A percentile compares a stretch with the other conserved stretches of the same genome.
phyloP scores from a whole-genome alignment of 805 yeast species.

The Wickerhamiella slavikovae region DNA sequence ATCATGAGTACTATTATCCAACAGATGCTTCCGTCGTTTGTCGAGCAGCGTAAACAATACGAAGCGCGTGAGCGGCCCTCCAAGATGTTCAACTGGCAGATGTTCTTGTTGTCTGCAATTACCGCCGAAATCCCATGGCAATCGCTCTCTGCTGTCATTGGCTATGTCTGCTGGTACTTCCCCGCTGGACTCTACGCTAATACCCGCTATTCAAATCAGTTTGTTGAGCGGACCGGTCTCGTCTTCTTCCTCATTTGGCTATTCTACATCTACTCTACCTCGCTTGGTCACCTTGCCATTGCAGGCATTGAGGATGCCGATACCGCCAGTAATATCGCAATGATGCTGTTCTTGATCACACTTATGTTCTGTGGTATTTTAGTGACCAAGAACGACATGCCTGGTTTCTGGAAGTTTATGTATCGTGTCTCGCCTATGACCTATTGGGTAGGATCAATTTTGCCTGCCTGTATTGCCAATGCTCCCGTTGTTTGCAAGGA shows the following conservation, averaged over 20 bases:
- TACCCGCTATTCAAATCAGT: slow-evolving; percentile 26
- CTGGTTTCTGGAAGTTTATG: slow-evolving; percentile 75
- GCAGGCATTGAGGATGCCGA: slow-evolving; percentile 46
- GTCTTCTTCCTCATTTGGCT: slow-evolving; percentile 30
- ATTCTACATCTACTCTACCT: slow-evolving; percentile 29
- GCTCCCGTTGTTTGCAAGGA: slow-evolving; percentile 29
- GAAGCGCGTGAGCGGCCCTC: slow-evolving; percentile 55
- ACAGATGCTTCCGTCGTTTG: slow-evolving; percentile 41
- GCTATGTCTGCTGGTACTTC: slow-evolving; percentile 32
- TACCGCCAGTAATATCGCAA: slow-evolving; percentile 39
- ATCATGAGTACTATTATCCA: slow-evolving; percentile 36
- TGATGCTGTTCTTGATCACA: slow-evolving; percentile 35
- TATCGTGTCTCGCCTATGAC: slow-evolving; percentile 53
- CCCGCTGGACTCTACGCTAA: slow-evolving; percentile 24
- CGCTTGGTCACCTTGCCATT: slow-evolving; percentile 34
- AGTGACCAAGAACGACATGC: slow-evolving; percentile 36
- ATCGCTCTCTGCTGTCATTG: slow-evolving; percentile 27
- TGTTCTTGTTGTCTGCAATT: slow-evolving; percentile 32
- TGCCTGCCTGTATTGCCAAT: slow-evolving; percentile 28
- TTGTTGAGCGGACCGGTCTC: slow-evolving; percentile 28
- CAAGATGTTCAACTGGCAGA: slow-evolving; percentile 55
- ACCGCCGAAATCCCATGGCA: slow-evolving; percentile 43
- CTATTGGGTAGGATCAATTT: slow-evolving; percentile 40
- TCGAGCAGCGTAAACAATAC: slow-evolving; percentile 35
- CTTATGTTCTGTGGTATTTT: slow-evolving; percentile 52